These are phyloP conservation scores for Neocucurbitaria cava DNA, from an alignment of 2,329 filamentous ascomycete genomes.

Conservation along the genomic window DNA sequence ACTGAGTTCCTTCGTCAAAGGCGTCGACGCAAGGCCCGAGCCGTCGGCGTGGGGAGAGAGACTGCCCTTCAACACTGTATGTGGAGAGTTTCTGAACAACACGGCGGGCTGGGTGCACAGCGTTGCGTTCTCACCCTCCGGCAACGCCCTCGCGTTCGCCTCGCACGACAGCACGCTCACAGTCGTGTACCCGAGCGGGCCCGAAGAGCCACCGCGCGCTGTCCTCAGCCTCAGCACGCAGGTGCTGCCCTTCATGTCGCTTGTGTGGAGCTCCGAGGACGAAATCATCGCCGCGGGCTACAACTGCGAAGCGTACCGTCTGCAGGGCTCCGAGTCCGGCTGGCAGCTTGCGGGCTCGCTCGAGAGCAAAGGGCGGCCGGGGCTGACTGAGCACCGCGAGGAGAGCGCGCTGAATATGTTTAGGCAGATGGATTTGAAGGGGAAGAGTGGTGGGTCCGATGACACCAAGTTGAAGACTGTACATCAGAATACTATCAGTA, in stretches of 20 bases:
- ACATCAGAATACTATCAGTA: constrained; percentile 96
- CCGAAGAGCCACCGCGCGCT: constrained; percentile 89
- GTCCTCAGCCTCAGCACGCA: constrained; percentile 90
- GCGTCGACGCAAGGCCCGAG: constrained; percentile 84
- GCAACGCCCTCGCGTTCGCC: constrained; percentile 90
- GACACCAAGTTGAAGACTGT: constrained; percentile 94
- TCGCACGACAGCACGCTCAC: constrained; percentile 97
- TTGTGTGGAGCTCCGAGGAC: constrained; percentile 89
- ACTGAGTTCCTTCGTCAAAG: constrained; percentile 96
- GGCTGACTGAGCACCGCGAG: constrained; percentile 70
- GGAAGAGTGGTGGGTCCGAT: constrained; percentile 73
- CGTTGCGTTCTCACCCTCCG: constrained; percentile 89
- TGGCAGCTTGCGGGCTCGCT: constrained; percentile 86
- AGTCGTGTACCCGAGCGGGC: constrained; percentile 89
- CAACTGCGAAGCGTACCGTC: constrained; percentile 86
- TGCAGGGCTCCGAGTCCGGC: constrained; percentile 77
- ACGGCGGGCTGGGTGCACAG: constrained; percentile 97
- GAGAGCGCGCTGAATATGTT: constrained; percentile 99
- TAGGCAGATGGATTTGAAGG: constrained; percentile 97
- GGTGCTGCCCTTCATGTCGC: constrained; percentile 86
- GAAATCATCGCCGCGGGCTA: constrained; percentile 97
- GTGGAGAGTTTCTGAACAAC: constrained; percentile 94
- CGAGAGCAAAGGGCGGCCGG: constrained; percentile 72
- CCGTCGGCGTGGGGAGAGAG: constrained; percentile 93
- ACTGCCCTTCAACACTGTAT: constrained; percentile 97